These are phyloP conservation scores for Rhododendron vialii DNA, from an alignment of 148 eudicot species.

Conservation along the genomic window DNA sequence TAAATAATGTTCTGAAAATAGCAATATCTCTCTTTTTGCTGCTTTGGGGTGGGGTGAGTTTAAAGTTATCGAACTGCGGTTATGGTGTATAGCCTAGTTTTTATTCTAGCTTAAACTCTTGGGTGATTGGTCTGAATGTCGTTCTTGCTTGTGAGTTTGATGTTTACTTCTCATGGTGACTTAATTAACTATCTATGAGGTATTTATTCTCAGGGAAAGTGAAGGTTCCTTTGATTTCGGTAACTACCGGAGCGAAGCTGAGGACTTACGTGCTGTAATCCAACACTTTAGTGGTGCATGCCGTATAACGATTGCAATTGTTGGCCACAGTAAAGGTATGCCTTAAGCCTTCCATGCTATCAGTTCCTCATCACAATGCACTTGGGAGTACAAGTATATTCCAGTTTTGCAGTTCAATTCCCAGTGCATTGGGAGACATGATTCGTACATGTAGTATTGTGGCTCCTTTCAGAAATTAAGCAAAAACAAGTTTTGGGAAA, in stretches of 20 bases:
- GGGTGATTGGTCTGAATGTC: background rate
- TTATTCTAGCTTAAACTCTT: too few species aligned
- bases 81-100: too few species aligned
- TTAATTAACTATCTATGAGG: background rate
- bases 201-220: constrained; percentile 57
- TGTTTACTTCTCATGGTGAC: background rate
- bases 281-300: constrained; percentile 43
- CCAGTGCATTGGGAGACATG: background rate
- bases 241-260: constrained; percentile 62
- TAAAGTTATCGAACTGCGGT: too few species aligned
- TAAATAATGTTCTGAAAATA: too few species aligned
- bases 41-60: too few species aligned
- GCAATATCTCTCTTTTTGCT: too few species aligned
- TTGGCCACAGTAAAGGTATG: constrained; percentile 91
- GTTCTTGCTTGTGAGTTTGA: background rate
- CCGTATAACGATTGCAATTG: constrained; percentile 49
- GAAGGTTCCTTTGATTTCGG: constrained; percentile 73
- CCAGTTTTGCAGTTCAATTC: background rate
- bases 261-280: constrained; percentile 64
- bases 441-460: too few species aligned
- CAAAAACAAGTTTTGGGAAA: background rate
- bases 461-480: background rate
- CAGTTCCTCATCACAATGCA: background rate
- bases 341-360: background rate
- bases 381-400: background rate